Conservation (phyloP, 164 flowering plant genomes). For the Liriodendron chinense region DNA sequence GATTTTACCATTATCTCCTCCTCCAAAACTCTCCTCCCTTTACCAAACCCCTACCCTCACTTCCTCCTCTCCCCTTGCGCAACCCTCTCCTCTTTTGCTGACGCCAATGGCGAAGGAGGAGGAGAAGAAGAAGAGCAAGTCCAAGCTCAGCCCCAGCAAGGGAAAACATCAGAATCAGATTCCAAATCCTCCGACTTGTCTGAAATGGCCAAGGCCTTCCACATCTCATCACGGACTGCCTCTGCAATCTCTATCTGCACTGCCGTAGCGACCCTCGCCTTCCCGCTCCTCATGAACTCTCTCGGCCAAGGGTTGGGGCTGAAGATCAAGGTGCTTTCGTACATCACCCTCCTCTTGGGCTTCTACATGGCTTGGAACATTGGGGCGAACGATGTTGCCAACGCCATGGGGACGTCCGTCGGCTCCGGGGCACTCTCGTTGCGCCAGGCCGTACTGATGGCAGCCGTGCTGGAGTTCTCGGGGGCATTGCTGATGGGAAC, state of each 20-base stretch:
- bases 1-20: constrained; percentile 4
- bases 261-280: constrained; percentile 55
- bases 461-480: constrained; percentile 86
- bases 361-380: constrained; percentile 99
- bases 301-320: constrained; percentile 49
- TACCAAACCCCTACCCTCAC: constrained; percentile 18
- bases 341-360: constrained; percentile 68
- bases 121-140: constrained; percentile 5
- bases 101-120: constrained; percentile 34
- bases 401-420: constrained; percentile 98
- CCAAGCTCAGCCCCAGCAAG: background rate
- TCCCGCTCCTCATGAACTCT: constrained; percentile 63
- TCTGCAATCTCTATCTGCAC: constrained; percentile 60
- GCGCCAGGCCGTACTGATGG: constrained; percentile 85
- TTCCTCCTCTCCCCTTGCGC: constrained; percentile 39
- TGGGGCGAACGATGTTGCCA: constrained; percentile 97
- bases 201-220: constrained; percentile 84
- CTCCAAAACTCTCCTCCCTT: constrained; percentile 18
- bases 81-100: constrained; percentile 59
- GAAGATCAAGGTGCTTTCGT: constrained; percentile 65
- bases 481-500: constrained; percentile 94
- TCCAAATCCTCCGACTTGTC: constrained; percentile 26
- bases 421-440: constrained; percentile 89
- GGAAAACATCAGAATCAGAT: constrained; percentile 4
- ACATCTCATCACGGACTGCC: constrained; percentile 68